Evolutionary conservation across 164 flowering plant genomes (phyloP), one percentile per base, ranked within the genome.

Genomic region (Sextonia rubra): DNA sequence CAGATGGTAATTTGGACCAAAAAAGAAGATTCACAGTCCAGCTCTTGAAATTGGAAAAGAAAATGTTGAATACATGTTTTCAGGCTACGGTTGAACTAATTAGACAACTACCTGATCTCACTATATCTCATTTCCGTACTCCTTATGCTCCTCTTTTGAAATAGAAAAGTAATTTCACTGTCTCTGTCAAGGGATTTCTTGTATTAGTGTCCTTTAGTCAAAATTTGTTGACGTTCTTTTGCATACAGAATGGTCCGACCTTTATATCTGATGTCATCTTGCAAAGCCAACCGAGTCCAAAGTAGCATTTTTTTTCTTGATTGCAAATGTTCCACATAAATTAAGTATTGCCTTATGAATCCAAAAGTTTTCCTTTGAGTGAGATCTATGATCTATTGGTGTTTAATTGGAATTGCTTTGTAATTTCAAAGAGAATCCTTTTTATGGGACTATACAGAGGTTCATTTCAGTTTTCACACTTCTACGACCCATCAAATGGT

Each of bases 111-210:
- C 99, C 99, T 5, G 99, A 91, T 85, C 75, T 81, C 74, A 76
- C 90, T 61, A 70, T 91, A 55, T 83, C 97, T 81, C 99, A 98
- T 55, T 95, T 98, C 81, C 98, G 98, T 37, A 94, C 99, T 74
- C 98, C 94, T 64, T 91, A 91, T 88, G 92, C 96, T 18, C 99
- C 99, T 66, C 60, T 68, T 6, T 73, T 95, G 74, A 90, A 81
- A 80, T 95, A 85, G 11, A 85, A 76, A 6, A 70, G 60, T 64
- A 27, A 18, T 47, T 32, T 68, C 63, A 48, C 76, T 69, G 71
- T 72, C 69, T 73, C 49, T 63, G 67, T 68, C 27, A 18, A n/a
- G 22, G 18, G 14, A 52, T 77, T 29, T 64, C 67, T 64, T 29
- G 17, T 32, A 22, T 26, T 61, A 56, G 2, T 56, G 12, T 7